Percentiles rank a stretch among this genome's conserved stretches.
Evolutionary conservation across 345 rosid genomes (phyloP).

Genomic region (Ceriops decandra): DNA sequence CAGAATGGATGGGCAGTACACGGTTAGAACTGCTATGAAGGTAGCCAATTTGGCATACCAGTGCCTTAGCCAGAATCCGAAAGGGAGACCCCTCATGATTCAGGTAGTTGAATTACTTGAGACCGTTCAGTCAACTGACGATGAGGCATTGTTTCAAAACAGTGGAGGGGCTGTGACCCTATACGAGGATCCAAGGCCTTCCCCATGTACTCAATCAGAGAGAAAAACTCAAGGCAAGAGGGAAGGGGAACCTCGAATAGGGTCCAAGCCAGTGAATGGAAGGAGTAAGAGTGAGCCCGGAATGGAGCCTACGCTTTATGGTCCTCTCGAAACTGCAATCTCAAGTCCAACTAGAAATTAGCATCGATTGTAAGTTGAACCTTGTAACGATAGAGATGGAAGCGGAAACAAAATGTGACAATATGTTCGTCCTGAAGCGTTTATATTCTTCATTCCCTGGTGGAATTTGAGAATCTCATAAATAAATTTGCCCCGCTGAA

Average conservation of each 20-base stretch:
- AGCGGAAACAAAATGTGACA: slow-evolving; percentile 22
- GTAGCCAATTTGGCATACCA: slow-evolving; percentile 75
- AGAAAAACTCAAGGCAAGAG: slow-evolving; percentile 21
- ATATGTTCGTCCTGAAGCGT: slow-evolving; percentile 16
- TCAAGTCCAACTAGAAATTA: slow-evolving; percentile 21
- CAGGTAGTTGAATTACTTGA: slow-evolving; percentile 79
- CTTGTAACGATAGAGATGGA: slow-evolving; percentile 15
- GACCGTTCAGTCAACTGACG: slow-evolving; percentile 44
- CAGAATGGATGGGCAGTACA: slow-evolving; percentile 84
- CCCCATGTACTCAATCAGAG: slow-evolving; percentile 8
- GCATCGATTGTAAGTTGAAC: slow-evolving; percentile 23
- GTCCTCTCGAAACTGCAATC: slow-evolving; percentile 17
- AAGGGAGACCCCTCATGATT: slow-evolving; percentile 78
- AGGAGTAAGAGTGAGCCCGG: slow-evolving; percentile 53
- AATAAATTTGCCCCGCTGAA: background rate
- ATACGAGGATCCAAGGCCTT: slow-evolving; percentile 43
- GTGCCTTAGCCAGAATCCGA: slow-evolving; percentile 95
- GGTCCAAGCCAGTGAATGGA: slow-evolving; percentile 34
- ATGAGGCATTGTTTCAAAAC: slow-evolving; percentile 40
- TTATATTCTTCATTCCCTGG: background rate
- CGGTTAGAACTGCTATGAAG: slow-evolving; percentile 53
- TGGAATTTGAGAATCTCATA: background rate
- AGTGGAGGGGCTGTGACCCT: slow-evolving; percentile 43
- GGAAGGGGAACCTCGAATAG: slow-evolving; percentile 18
- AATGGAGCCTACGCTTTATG: slow-evolving; percentile 10